phyloP scores from a whole-genome alignment of 768 basidiomycete species.

The Lactarius trivialis region DNA sequence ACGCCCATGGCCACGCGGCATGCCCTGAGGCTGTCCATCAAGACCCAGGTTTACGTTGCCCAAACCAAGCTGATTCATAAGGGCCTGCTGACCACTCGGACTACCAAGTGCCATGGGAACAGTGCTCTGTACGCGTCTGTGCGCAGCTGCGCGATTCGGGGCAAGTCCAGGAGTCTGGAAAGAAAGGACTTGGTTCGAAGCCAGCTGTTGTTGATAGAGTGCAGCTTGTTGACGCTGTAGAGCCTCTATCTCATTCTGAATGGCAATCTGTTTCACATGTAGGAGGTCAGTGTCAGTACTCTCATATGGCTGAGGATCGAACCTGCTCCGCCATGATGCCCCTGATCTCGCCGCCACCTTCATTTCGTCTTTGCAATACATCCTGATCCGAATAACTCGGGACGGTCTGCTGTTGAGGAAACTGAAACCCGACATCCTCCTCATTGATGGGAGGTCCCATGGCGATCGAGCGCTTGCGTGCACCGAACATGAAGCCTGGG shows the following conservation, averaged over 20 bases:
- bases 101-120: slow-evolving; percentile 44
- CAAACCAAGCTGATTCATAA: slow-evolving; percentile 69
- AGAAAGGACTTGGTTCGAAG: slow-evolving; percentile 78
- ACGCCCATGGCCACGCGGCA: slow-evolving; percentile 81
- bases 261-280: slow-evolving; percentile 52
- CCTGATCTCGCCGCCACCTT: slow-evolving; percentile 65
- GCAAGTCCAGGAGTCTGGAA: slow-evolving; percentile 71
- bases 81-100: slow-evolving; percentile 44
- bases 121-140: slow-evolving; percentile 84
- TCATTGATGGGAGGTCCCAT: slow-evolving; percentile 73
- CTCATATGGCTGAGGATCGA: slow-evolving; percentile 20
- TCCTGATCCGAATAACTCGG: slow-evolving; percentile 23
- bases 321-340: slow-evolving; percentile 97
- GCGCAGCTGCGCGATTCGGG: slow-evolving; percentile 49
- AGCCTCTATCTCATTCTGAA: slow-evolving; percentile 87
- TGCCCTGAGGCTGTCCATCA: slow-evolving; percentile 56
- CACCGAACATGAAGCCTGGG: slow-evolving; percentile 88
- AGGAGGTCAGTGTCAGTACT: slow-evolving; percentile 6
- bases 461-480: slow-evolving; percentile 42
- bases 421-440: slow-evolving; percentile 77
- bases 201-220: slow-evolving; percentile 84
- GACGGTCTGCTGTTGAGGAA: slow-evolving; percentile 56
- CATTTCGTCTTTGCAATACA: slow-evolving; percentile 49
- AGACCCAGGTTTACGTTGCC: slow-evolving; percentile 47
- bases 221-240: slow-evolving; percentile 88